Base-by-base conservation (phyloP, 371 early-diverging fungal species). In the Mucor mucedo region DNA sequence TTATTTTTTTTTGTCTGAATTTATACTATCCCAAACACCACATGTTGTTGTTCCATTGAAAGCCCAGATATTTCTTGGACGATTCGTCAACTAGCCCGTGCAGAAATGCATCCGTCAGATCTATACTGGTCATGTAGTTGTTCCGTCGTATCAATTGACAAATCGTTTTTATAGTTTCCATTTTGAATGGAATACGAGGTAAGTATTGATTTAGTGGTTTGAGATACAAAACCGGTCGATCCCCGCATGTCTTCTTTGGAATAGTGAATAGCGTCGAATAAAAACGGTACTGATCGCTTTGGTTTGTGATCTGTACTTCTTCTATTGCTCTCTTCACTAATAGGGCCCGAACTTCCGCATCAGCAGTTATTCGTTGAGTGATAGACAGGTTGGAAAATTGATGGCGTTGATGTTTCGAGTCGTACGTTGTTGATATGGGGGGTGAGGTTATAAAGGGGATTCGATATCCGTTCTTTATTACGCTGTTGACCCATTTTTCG, bases 11-110 rank as follows among this genome's bases (percentile, higher is more conserved):
- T n/a, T n/a, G n/a, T n/a, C n/a, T n/a, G n/a, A n/a, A n/a, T n/a
- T n/a, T n/a, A n/a, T n/a, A n/a, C n/a, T n/a, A n/a, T n/a, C n/a
- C n/a, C n/a, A n/a, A n/a, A n/a, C n/a, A n/a, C n/a, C n/a, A n/a
- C n/a, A n/a, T n/a, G n/a, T 7, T 69, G 74, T 35, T 5, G 10
- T 76, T 62, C 71, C 78, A 80, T 30, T 63, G 58, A 65, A 82
- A 85, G 48, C 76, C 77, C 16, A 82, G 73, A 53, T 66, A 79
- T 4, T 64, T 56, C 1, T 52, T 56, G 14, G 52, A 61, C 5
- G 29, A 2, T 8, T 45, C n/a, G 38, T 73, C 62, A 10, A 73
- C 48, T 8, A 53, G 60, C 2, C 66, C 41, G 13, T 71, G 67
- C 1, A 65, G 53, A 56, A 73, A 71, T 1, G 69, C 73, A 40